Evolutionary conservation across 1,284 basidiomycete species (phyloP), one percentile per base, ranked within the genome.

Genomic region (Vanrija sp.): DNA sequence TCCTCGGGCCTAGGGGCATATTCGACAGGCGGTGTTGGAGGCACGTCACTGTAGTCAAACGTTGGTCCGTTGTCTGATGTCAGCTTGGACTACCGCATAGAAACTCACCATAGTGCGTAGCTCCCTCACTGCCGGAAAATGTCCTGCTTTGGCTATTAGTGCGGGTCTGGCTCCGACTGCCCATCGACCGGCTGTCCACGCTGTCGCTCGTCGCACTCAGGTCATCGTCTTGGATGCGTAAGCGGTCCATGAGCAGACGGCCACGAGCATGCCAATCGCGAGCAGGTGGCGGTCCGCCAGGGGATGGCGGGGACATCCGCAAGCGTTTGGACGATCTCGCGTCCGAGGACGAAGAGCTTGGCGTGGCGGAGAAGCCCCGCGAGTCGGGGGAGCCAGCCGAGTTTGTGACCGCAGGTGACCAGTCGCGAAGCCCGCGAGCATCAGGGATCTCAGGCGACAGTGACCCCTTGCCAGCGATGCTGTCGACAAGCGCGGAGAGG

Each of bases 401-500:
- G 27, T 57, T 42, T 7, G 52, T 18, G 43, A 47, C 38, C 24
- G 49, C 46, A 2, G 63, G 59, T 1, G 59, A 58, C 64, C 62
- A 68, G 4, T 68, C 55, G 6, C 62, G 57, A 6, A 60, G n/a
- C 38, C 59, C 22, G 49, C 55, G 3, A 51, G 57, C 15, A 53
- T 39, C 3, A 55, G 44, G 12, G 80, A 84, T 14, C 12, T 31
- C 31, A 19, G 85, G 85, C 0, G 85, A 84, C 0, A 86, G 85
- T 6, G 64, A 68, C 2, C 60, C 59, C 59, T 88, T 86, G 38
- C 88, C 80, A 20, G 85, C 88, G 60, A 92, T 91, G 12, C 86
- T 90, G 64, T 95, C 91, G 2, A 93, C 89, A 72, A 97, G 82
- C 1, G 88, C 89, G 2, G 88, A 89, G 45, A 97, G 83, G 69